Percentiles rank a stretch among this genome's conserved stretches.
Conservation (phyloP, 371 early-diverging fungal genomes). For the Chytridium lagenaria region DNA sequence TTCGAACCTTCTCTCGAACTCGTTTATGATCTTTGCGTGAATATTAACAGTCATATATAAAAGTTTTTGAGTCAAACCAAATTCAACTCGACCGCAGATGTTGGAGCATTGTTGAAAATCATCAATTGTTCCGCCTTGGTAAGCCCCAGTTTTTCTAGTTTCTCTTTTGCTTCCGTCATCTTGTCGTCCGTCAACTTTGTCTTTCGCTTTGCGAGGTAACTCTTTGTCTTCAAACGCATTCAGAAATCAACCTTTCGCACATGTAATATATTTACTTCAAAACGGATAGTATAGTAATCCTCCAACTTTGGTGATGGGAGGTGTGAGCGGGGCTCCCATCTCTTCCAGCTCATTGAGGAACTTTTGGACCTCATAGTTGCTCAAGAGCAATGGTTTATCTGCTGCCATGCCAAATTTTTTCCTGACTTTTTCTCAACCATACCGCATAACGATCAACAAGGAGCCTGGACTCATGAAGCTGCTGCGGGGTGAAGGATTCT, state of each 20-base stretch:
- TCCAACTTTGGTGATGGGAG: slow-evolving; percentile 4
- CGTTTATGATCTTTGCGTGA: not conserved
- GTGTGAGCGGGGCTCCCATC: not conserved
- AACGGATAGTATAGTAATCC: slow-evolving; percentile 18
- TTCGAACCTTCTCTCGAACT: not conserved
- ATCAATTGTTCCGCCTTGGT: slow-evolving; percentile 45
- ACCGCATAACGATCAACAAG: not conserved
- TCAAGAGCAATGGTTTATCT: no score
- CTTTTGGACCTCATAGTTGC: slow-evolving; percentile 29
- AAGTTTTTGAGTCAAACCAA: slow-evolving; percentile 22
- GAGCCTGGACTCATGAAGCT: not conserved
- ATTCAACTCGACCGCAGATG: slow-evolving; percentile 34
- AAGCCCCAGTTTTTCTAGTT: slow-evolving; percentile 30
- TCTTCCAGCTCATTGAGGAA: slow-evolving; percentile 22
- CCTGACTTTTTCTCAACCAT: not conserved
- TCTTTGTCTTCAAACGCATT: no score
- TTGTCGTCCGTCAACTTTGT: not conserved
- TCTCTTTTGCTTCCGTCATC: not conserved
- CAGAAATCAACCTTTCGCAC: no score
- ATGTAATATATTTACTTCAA: slow-evolving; percentile 27
- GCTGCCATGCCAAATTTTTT: no score
- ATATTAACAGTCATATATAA: not conserved
- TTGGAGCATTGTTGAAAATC: slow-evolving; percentile 44
- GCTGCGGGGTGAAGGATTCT: not conserved
- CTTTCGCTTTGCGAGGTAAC: slow-evolving; percentile 20